Base-by-base conservation (phyloP, 2,329 filamentous ascomycete species). In the Fusarium pseudonygamai region DNA sequence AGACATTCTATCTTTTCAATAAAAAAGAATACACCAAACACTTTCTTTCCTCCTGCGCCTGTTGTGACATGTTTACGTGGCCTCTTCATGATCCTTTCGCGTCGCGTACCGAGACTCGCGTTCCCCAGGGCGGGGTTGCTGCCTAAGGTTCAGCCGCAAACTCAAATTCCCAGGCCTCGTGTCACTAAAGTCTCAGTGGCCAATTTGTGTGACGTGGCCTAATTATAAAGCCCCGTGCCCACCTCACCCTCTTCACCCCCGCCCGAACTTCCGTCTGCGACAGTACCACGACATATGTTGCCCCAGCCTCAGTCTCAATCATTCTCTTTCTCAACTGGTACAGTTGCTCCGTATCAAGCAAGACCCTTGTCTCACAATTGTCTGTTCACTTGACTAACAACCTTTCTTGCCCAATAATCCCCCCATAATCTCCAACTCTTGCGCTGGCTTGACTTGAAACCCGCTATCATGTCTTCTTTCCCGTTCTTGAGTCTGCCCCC, bases 371-470 rank as follows among this genome's bases (percentile, higher is more conserved):
- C 15, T 16, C 16, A 36, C 15, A 16, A 16, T 36, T 36, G 5
- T 16, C 7, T 36, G 6, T 36, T 36, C 14, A 36, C 34, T 9
- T 16, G 7, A 36, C 42, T 45, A 45, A 45, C 24, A 7, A 4
- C 0, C 2, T 45, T 28, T 8, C 18, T 46, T 1, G 42, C 2
- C 11, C 16, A 7, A 26, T 26, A 45, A 16, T 13, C 8, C 2
- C 18, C 43, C 24, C 3, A 28, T 5, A 5, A 5, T 5, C 26
- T 28, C 0, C 6, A 2, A 3, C 24, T 14, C n/a, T 28, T 22
- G 5, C 7, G 15, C 3, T 3, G 46, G 14, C 47, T 34, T 50
- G 7, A n/a, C 3, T 34, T 15, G 30, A 34, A 36, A 14, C 34
- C 15, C 22, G 13, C 20, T 9, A 4, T 9, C 20, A 62, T 45